Evolutionary conservation across 192 early-diverging fungal genomes (phyloP).

Genomic region (Podila epicladia): DNA sequence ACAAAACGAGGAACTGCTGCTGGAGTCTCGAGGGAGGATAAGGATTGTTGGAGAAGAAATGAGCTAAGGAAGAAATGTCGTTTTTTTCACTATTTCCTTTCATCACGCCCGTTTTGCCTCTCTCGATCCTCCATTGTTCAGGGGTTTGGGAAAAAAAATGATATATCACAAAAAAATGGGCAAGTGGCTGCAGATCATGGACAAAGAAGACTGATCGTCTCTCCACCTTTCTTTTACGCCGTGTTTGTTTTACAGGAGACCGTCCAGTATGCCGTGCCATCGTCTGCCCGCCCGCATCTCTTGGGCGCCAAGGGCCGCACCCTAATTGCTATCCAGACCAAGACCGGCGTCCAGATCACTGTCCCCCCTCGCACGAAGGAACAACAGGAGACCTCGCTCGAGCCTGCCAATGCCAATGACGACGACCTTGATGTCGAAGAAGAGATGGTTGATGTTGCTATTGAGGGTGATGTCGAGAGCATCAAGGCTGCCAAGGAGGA

Average conservation of each 20-base stretch:
- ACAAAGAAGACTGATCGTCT: no score
- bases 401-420: slow-evolving; percentile 34
- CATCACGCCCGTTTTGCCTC: neutral
- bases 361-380: slow-evolving; percentile 64
- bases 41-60: neutral
- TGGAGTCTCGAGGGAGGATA: no score
- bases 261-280: slow-evolving; percentile 71
- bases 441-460: slow-evolving; percentile 70
- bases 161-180: neutral
- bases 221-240: neutral
- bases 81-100: neutral
- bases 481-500: slow-evolving; percentile 86
- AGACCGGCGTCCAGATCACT: slow-evolving; percentile 79
- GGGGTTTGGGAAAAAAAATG: slow-evolving; percentile 2
- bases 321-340: slow-evolving; percentile 76
- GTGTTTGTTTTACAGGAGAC: slow-evolving; percentile 35
- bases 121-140: neutral
- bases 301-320: slow-evolving; percentile 86
- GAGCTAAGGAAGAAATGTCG: neutral
- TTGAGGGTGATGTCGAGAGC: slow-evolving; percentile 87
- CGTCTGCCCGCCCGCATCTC: slow-evolving; percentile 82
- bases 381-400: slow-evolving; percentile 52
- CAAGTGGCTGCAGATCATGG: neutral
- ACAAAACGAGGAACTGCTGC: no score
- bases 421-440: slow-evolving; percentile 71